Conservation (phyloP, 2,329 filamentous ascomycete genomes). For the Paecilomyces niveus region DNA sequence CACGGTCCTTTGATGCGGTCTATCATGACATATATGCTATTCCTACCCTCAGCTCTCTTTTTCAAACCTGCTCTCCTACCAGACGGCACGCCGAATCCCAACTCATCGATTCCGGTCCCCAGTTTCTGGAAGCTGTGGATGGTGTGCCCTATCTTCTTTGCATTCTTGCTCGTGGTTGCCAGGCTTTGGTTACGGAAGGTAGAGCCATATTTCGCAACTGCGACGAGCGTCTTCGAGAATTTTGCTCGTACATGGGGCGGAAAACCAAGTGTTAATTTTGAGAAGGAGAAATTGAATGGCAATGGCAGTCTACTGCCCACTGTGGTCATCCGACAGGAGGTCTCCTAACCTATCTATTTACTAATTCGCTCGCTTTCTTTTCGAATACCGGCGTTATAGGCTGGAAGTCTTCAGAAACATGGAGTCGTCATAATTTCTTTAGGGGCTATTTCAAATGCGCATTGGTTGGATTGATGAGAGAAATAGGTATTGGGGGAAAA, state of each 20-base stretch:
- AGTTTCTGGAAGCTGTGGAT: slow-evolving; percentile 30
- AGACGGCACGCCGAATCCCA: slow-evolving; percentile 23
- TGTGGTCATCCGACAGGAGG: background rate
- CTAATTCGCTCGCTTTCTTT: background rate
- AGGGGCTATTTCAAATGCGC: no score
- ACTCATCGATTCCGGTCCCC: slow-evolving; percentile 27
- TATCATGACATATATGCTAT: slow-evolving; percentile 55
- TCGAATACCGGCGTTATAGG: background rate
- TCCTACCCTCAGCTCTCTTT: slow-evolving; percentile 30
- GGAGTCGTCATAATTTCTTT: no score
- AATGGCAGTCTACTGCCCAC: background rate
- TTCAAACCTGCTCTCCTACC: slow-evolving; percentile 5
- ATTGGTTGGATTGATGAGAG: no score
- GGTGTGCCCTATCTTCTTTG: slow-evolving; percentile 40
- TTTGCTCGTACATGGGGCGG: slow-evolving; percentile 15
- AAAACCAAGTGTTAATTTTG: slow-evolving; percentile 1
- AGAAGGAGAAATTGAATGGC: background rate
- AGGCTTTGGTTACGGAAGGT: slow-evolving; percentile 49
- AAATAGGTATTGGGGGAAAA: no score
- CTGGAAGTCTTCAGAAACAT: background rate
- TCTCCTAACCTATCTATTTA: background rate
- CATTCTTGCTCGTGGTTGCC: slow-evolving; percentile 40
- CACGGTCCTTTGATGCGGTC: slow-evolving; percentile 56
- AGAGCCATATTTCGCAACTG: slow-evolving; percentile 43
- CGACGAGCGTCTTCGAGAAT: slow-evolving; percentile 17